A percentile compares a stretch with the other conserved stretches of the same genome.
Conservation (phyloP, 1,284 basidiomycete species). For the Moesziomyces parantarcticus region DNA sequence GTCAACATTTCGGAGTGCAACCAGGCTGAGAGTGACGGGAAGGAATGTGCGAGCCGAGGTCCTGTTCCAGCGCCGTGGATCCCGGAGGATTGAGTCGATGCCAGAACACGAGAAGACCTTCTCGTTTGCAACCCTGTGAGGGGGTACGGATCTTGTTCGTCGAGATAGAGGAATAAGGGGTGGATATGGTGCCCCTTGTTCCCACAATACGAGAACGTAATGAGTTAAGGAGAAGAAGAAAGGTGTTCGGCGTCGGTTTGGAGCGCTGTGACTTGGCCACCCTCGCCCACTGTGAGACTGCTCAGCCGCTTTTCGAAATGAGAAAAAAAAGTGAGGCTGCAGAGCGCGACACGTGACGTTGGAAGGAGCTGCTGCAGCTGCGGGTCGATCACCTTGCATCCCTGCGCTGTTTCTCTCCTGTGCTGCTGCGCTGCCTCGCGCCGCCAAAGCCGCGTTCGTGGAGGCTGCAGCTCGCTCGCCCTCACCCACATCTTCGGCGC, state of each 20-base stretch:
- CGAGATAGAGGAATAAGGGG: conserved; percentile 57
- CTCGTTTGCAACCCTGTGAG: conserved; percentile 11
- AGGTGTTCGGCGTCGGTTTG: not conserved
- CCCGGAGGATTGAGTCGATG: conserved; percentile 15
- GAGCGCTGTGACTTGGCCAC: not conserved
- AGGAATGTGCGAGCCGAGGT: conserved; percentile 45
- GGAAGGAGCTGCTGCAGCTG: not conserved
- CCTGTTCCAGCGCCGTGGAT: conserved; percentile 39
- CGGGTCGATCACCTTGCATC: too few species aligned
- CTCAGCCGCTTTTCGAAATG: not conserved
- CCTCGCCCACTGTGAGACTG: not conserved
- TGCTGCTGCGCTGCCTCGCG: too few species aligned
- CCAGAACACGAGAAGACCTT: conserved; percentile 45
- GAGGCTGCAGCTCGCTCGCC: conserved; percentile 1
- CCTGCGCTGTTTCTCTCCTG: too few species aligned
- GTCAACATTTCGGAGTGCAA: not conserved
- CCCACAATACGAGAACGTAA: conserved; percentile 60
- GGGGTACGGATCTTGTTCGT: conserved; percentile 51
- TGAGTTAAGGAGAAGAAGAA: conserved; percentile 51
- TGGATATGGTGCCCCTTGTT: conserved; percentile 38
- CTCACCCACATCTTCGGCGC: not conserved
- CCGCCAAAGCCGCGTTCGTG: conserved; percentile 2
- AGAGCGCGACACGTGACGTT: not conserved
- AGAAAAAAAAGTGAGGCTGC: not conserved
- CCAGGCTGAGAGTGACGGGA: not conserved